These are phyloP conservation scores for Liquidambar formosana DNA, from an alignment of 164 flowering plant species.

Conservation along the genomic window DNA sequence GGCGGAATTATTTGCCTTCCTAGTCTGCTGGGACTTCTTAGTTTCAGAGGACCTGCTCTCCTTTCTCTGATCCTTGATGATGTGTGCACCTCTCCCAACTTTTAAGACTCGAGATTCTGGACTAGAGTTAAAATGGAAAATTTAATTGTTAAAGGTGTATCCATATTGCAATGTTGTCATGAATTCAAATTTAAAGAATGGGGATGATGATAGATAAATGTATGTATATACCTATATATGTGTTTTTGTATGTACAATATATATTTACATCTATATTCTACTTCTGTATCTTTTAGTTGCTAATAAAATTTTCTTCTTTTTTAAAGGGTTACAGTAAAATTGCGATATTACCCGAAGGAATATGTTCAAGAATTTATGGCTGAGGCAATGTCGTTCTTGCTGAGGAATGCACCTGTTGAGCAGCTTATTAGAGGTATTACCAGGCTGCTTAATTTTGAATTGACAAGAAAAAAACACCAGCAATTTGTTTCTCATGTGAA, in stretches of 20 bases:
- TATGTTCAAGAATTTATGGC: conserved; percentile 89
- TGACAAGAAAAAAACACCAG: no score
- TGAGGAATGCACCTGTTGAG: conserved; percentile 70
- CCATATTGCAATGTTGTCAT: no score
- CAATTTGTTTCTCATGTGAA: no score
- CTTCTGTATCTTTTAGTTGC: neutral
- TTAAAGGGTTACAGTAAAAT: conserved; percentile 52
- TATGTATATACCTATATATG: neutral
- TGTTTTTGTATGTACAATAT: neutral
- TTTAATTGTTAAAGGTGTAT: no score
- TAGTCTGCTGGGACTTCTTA: no score
- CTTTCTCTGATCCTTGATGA: no score
- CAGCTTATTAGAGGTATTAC: conserved; percentile 70
- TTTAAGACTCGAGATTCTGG: no score
- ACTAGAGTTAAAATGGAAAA: no score
- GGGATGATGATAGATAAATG: neutral
- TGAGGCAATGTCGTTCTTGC: conserved; percentile 69
- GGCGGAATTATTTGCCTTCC: no score
- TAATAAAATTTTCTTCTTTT: neutral
- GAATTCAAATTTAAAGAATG: no score
- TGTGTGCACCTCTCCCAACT: no score
- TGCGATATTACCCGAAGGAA: conserved; percentile 78
- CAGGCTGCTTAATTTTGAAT: neutral
- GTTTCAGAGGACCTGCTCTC: no score
- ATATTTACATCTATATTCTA: neutral